Conservation (phyloP, 768 basidiomycete species). For the Tylopilus sp. region DNA sequence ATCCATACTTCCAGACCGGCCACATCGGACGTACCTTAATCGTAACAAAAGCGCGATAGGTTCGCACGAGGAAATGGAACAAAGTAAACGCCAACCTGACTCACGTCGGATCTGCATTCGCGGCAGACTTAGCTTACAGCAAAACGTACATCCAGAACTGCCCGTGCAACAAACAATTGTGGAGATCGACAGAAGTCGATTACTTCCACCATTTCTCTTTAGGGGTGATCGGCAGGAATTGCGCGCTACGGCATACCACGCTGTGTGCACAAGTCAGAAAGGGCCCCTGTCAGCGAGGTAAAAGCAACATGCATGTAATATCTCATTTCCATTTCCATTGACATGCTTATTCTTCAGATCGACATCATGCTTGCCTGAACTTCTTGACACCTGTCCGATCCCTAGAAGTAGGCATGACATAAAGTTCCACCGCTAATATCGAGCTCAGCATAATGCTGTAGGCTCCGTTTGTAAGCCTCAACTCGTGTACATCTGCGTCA, state of each 20-base stretch:
- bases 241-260: conserved; percentile 44
- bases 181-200: conserved; percentile 60
- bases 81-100: background rate
- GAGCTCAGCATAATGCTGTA: too few species aligned
- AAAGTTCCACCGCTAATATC: conserved; percentile 3
- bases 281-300: conserved; percentile 7
- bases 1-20: background rate
- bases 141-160: conserved; percentile 32
- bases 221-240: conserved; percentile 55
- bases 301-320: conserved; percentile 49
- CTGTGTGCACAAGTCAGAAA: conserved; percentile 1
- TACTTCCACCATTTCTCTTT: conserved; percentile 47
- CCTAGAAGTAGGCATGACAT: background rate
- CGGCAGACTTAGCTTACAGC: background rate
- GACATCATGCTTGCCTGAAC: conserved; percentile 59
- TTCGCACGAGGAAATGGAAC: conserved; percentile 1
- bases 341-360: conserved; percentile 49
- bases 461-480: conserved; percentile 7
- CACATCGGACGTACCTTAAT: conserved; percentile 17
- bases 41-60: conserved; percentile 48
- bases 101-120: background rate
- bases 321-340: conserved; percentile 63
- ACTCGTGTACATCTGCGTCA: conserved; percentile 26
- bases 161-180: conserved; percentile 43
- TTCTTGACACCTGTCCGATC: background rate